A percentile compares a stretch with the other conserved stretches of the same genome.
These are phyloP conservation scores for Pythium phragmiticola DNA, from an alignment of 352 stramenopile species.

Conservation along the genomic window DNA sequence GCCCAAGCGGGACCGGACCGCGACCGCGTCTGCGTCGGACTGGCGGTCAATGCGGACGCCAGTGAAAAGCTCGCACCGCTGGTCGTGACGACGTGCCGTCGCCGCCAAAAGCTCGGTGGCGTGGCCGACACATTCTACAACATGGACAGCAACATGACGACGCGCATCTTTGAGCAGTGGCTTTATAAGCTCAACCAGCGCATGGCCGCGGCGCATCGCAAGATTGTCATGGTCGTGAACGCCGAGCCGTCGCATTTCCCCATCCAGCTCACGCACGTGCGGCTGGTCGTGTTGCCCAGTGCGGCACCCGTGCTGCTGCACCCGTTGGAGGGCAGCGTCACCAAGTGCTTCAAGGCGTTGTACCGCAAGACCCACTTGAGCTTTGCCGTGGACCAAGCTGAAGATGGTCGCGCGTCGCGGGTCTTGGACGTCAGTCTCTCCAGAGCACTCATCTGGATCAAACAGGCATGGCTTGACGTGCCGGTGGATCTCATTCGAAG, in stretches of 20 bases:
- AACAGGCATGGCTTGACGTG: slow-evolving; percentile 24
- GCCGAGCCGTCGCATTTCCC: slow-evolving; percentile 21
- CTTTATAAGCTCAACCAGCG: slow-evolving; percentile 27
- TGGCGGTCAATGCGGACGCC: slow-evolving; percentile 21
- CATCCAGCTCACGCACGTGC: slow-evolving; percentile 18
- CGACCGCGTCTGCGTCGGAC: slow-evolving; percentile 18
- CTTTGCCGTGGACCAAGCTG: slow-evolving; percentile 22
- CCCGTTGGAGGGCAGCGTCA: slow-evolving; percentile 14
- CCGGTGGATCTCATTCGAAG: slow-evolving; percentile 17
- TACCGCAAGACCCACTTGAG: slow-evolving; percentile 25
- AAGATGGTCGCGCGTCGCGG: slow-evolving; percentile 7
- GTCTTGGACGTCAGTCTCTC: slow-evolving; percentile 20
- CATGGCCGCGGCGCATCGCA: slow-evolving; percentile 16
- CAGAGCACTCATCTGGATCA: slow-evolving; percentile 21
- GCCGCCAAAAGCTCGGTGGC: slow-evolving; percentile 3
- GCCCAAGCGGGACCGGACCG: slow-evolving; percentile 1
- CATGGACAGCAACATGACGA: slow-evolving; percentile 20
- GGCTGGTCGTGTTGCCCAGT: slow-evolving; percentile 2
- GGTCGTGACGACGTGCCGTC: slow-evolving; percentile 15
- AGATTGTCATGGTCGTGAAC: slow-evolving; percentile 11
- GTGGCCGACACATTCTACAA: slow-evolving; percentile 18
- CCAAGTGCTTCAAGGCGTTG: slow-evolving; percentile 24
- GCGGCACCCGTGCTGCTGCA: not conserved
- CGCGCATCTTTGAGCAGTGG: slow-evolving; percentile 26
- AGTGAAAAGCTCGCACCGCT: slow-evolving; percentile 25